Evolutionary conservation across 352 stramenopile genomes (phyloP).

Genomic region (Phytopythium ostracodes): DNA sequence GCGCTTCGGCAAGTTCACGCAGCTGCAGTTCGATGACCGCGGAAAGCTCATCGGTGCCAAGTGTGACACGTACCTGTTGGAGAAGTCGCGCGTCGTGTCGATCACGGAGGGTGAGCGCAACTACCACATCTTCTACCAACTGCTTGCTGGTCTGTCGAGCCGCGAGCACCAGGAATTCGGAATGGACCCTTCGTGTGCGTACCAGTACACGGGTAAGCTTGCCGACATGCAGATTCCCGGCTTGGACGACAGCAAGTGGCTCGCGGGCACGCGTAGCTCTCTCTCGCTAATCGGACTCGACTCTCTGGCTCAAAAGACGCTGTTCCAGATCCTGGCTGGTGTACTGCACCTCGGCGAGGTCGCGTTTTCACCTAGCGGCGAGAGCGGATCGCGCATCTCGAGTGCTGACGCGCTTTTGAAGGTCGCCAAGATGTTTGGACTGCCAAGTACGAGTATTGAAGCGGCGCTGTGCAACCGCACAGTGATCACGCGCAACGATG

Average conservation of each 20-base stretch:
- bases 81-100: conserved; percentile 94
- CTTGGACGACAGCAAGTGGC: conserved; percentile 84
- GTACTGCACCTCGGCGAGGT: conserved; percentile 97
- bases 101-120: conserved; percentile 96
- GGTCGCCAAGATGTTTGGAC: conserved; percentile 89
- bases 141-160: conserved; percentile 60
- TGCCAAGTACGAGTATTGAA: conserved; percentile 85
- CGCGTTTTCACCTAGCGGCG: conserved; percentile 77
- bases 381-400: conserved; percentile 72
- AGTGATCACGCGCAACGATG: conserved; percentile 88
- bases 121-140: conserved; percentile 98
- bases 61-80: conserved; percentile 94
- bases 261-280: conserved; percentile 71
- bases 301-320: conserved; percentile 38
- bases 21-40: conserved; percentile 80
- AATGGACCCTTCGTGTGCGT: conserved; percentile 58
- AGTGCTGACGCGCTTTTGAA: conserved; percentile 51
- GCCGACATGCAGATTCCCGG: conserved; percentile 80
- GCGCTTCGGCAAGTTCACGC: conserved; percentile 89
- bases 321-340: conserved; percentile 87
- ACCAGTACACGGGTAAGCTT: conserved; percentile 72
- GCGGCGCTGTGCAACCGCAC: conserved; percentile 90
- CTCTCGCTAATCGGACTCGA: conserved; percentile 79
- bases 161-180: conserved; percentile 54
- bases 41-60: conserved; percentile 84